These are phyloP conservation scores for Ogataea nakhonphanomensis DNA, from an alignment of 805 yeast genomes.

Conservation along the genomic window DNA sequence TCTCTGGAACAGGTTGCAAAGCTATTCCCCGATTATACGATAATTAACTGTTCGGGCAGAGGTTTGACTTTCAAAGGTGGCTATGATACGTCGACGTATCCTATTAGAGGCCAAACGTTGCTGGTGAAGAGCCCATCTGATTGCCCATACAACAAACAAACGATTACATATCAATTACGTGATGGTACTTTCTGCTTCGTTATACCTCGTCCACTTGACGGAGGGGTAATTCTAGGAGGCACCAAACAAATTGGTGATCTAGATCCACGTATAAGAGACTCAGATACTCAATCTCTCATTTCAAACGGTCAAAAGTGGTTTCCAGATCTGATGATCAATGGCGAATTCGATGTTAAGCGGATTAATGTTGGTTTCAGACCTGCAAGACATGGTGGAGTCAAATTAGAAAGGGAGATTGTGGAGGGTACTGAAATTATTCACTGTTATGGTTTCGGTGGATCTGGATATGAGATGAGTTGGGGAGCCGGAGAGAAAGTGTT, in stretches of 20 bases:
- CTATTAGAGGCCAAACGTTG: constrained; percentile 66
- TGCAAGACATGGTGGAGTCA: constrained; percentile 54
- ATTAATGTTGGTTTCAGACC: constrained; percentile 69
- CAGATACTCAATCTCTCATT: constrained; percentile 46
- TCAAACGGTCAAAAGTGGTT: constrained; percentile 40
- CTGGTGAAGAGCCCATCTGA: constrained; percentile 47
- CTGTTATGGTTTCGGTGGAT: constrained; percentile 65
- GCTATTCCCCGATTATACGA: constrained; percentile 28
- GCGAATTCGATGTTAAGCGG: constrained; percentile 42
- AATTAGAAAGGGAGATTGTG: constrained; percentile 27
- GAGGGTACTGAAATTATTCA: constrained; percentile 44
- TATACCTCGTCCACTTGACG: constrained; percentile 56
- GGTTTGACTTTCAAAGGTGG: constrained; percentile 58
- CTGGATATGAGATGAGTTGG: constrained; percentile 59
- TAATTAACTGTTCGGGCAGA: constrained; percentile 57
- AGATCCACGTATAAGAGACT: constrained; percentile 34
- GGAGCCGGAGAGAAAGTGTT: constrained; percentile 52
- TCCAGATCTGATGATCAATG: constrained; percentile 46
- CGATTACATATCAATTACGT: constrained; percentile 47
- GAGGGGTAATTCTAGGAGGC: constrained; percentile 65
- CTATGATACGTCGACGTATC: constrained; percentile 43
- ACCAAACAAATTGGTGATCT: constrained; percentile 52
- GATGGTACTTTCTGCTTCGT: constrained; percentile 43
- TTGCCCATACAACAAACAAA: constrained; percentile 35
- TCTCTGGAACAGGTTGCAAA: constrained; percentile 41